Evolutionary conservation across 2,329 filamentous ascomycete species (phyloP), one percentile per base, ranked within the genome.

Genomic region (Phialophora chinensis): DNA sequence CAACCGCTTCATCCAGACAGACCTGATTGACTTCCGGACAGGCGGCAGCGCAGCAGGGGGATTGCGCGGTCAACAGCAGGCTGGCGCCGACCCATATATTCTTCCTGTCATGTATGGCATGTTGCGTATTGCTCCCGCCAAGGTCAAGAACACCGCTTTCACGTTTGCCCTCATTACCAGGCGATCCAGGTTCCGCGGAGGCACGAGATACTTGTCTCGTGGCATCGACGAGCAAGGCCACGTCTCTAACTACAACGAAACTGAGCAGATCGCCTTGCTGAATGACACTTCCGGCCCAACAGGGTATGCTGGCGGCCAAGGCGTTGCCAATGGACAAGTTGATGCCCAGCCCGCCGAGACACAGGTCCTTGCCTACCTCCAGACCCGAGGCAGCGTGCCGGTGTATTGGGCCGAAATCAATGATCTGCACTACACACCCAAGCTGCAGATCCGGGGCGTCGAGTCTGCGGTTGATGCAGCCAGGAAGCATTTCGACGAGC

Each of bases 161-260:
- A 97, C 93, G 23, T 88, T 98, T 72, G 87, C 89, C 44, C 86
- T 99, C 59, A 94, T 98, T 74, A 96, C 94, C 29, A 87, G 95
- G 69, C 88, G 95, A 73, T 97, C 93, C 25, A 87, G 96, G 72
- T 89, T 95, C 78, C 88, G 94, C 69, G 93, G 90, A 42, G 95
- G 95, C 53, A 98, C 95, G 17, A 86, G 96, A 76, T 98, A 97
- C 80, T 95, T 99, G 77, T 96, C 95, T 1, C 89, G 95, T 71
- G 95, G 95, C 60, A 88, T 98, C 55, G 94, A 99, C 75, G 93
- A 97, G 71, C 85, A 95, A 68, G 95, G 95, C 27, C 88, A 98
- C 77, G 95, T 95, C n/a, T 92, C 95, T 71, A 99, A 99, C 78
- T 99, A 94, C 85, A 99, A 99, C 76, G 95, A 99, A 83, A 98